phyloP scores from a whole-genome alignment of 495 filamentous ascomycete genomes.

The Mytilinidion resinicola region DNA sequence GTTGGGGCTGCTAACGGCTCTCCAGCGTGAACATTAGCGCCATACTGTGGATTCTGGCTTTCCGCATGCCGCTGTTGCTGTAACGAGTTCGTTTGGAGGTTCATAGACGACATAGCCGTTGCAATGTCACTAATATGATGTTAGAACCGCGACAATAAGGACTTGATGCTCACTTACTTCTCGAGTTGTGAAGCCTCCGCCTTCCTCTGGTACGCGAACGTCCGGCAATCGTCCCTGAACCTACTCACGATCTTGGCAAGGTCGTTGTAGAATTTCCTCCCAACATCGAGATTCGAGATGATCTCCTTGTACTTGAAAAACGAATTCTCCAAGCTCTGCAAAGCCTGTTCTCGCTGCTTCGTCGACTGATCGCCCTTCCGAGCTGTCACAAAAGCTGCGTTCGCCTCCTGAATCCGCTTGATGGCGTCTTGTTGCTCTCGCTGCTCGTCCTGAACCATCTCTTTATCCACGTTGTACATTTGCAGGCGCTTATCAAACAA shows the following conservation, averaged over 20 bases:
- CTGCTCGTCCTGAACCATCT: slow-evolving; percentile 62
- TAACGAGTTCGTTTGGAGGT: slow-evolving; percentile 41
- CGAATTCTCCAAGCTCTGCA: slow-evolving; percentile 77
- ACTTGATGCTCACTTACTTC: slow-evolving; percentile 41
- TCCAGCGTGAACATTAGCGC: slow-evolving; percentile 14
- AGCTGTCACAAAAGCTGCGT: slow-evolving; percentile 67
- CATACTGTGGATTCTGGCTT: slow-evolving; percentile 29
- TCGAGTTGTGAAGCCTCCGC: slow-evolving; percentile 76
- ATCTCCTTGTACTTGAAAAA: slow-evolving; percentile 95
- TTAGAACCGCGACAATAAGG: not conserved
- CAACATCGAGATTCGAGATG: slow-evolving; percentile 78
- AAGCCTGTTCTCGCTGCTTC: slow-evolving; percentile 71
- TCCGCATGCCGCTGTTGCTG: slow-evolving; percentile 34
- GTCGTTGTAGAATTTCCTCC: slow-evolving; percentile 95
- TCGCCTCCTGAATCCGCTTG: slow-evolving; percentile 62
- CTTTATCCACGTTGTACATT: slow-evolving; percentile 70
- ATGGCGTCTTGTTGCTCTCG: slow-evolving; percentile 69
- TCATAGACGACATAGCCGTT: slow-evolving; percentile 58
- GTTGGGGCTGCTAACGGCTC: slow-evolving; percentile 28
- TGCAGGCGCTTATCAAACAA: slow-evolving; percentile 78
- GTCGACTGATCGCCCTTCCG: slow-evolving; percentile 66
- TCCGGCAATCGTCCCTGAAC: slow-evolving; percentile 70
- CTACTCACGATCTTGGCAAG: slow-evolving; percentile 74
- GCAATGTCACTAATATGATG: slow-evolving; percentile 48
- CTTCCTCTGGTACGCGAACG: slow-evolving; percentile 71